Evolutionary conservation across 495 filamentous ascomycete genomes (phyloP).

Genomic region (Podospora conica): DNA sequence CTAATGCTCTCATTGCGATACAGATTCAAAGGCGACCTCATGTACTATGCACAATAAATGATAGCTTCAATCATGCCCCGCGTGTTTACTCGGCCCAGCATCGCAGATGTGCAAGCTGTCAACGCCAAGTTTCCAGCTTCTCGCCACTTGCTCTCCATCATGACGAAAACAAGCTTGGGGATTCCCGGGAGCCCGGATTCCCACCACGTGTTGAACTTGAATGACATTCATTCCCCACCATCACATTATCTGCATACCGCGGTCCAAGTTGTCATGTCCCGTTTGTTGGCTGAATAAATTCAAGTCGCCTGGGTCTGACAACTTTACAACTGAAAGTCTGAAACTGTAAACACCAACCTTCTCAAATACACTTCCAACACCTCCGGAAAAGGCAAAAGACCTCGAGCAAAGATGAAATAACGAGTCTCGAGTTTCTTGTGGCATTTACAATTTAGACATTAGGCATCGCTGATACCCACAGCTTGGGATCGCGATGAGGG

Average conservation of each 20-base stretch:
- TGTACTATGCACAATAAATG: too few species aligned
- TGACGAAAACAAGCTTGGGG: neutral
- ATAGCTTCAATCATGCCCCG: neutral
- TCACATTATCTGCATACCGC: too few species aligned
- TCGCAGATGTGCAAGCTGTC: neutral
- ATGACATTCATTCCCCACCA: neutral
- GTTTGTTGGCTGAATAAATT: too few species aligned
- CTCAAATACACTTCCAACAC: neutral
- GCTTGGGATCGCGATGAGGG: neutral
- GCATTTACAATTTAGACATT: constrained; percentile 13
- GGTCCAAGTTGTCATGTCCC: too few species aligned
- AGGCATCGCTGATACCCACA: constrained; percentile 3
- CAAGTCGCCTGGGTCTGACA: too few species aligned
- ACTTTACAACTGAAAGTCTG: too few species aligned
- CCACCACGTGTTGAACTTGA: neutral
- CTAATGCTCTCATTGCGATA: neutral
- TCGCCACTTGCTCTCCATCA: neutral
- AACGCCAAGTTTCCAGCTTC: neutral
- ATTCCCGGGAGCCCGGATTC: too few species aligned
- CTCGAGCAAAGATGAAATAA: neutral
- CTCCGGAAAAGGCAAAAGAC: neutral
- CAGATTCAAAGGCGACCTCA: neutral
- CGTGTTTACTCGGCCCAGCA: neutral
- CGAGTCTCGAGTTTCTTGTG: neutral
- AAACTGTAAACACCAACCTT: too few species aligned